Conservation (phyloP, 352 stramenopile genomes). For the Pythium phragmiticola region DNA sequence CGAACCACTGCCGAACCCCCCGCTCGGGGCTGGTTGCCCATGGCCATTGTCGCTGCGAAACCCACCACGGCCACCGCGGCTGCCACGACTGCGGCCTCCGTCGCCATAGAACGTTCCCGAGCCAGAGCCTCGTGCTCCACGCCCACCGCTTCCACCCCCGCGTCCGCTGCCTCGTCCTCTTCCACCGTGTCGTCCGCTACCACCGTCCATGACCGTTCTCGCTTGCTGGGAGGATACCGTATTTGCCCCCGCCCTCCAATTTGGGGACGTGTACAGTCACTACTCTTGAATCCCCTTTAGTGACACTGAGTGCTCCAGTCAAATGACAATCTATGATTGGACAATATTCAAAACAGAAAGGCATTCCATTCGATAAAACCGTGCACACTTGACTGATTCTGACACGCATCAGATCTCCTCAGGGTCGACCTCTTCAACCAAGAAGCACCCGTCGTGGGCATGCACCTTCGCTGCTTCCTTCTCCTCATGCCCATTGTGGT, state of each 20-base stretch:
- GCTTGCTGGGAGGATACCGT: background rate
- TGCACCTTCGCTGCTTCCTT: background rate
- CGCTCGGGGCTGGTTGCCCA: background rate
- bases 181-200: slow-evolving; percentile 5
- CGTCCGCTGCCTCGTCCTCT: slow-evolving; percentile 1
- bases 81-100: slow-evolving; percentile 3
- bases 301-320: background rate
- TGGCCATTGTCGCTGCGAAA: slow-evolving; percentile 4
- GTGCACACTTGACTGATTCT: background rate
- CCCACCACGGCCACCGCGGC: slow-evolving; percentile 10
- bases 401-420: slow-evolving; percentile 11
- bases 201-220: slow-evolving; percentile 12
- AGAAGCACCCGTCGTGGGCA: slow-evolving; percentile 16
- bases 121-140: background rate
- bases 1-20: slow-evolving; percentile 7
- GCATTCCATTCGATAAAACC: background rate
- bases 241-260: background rate
- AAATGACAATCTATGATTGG: background rate
- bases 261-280: too few species aligned
- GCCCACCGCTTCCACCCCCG: slow-evolving; percentile 1
- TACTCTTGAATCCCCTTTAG: background rate
- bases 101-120: background rate
- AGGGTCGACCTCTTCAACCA: slow-evolving; percentile 21
- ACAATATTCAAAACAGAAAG: background rate
- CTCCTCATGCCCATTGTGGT: slow-evolving; percentile 7